A percentile compares a stretch with the other conserved stretches of the same genome.
phyloP scores from a whole-genome alignment of 306 rosid genomes.

The Parietaria judaica region DNA sequence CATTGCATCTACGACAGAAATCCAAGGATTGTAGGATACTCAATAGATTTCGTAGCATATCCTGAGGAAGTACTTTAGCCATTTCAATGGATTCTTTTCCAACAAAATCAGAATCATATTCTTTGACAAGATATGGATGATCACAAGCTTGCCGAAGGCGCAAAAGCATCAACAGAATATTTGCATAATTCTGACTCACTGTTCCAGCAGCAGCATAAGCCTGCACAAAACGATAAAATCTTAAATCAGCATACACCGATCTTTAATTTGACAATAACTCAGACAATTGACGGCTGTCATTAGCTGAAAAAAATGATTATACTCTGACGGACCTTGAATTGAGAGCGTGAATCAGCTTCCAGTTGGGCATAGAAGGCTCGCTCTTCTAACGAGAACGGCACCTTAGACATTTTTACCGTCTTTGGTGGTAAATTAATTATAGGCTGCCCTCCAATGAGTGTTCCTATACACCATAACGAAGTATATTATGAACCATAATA shows the following conservation, averaged over 20 bases:
- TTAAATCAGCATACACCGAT: too few relatives aligned
- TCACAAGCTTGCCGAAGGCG: slow-evolving; percentile 99
- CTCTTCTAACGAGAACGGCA: slow-evolving; percentile 77
- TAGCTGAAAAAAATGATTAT: slow-evolving; percentile 10
- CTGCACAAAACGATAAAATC: slow-evolving; percentile 34
- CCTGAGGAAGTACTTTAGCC: slow-evolving; percentile 72
- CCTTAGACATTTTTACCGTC: slow-evolving; percentile 54
- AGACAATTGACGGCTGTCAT: too few relatives aligned
- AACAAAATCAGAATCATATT: slow-evolving; percentile 47
- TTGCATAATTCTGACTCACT: slow-evolving; percentile 93
- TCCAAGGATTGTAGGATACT: slow-evolving; percentile 59
- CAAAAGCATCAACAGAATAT: slow-evolving; percentile 88
- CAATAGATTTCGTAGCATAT: slow-evolving; percentile 51
- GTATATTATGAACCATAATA: slow-evolving; percentile 16
- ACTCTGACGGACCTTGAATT: slow-evolving; percentile 61
- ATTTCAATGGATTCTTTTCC: slow-evolving; percentile 64
- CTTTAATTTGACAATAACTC: too few relatives aligned
- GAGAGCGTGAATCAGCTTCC: slow-evolving; percentile 86
- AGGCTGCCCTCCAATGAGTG: slow-evolving; percentile 84
- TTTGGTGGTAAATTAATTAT: slow-evolving; percentile 83
- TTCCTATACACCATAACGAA: slow-evolving; percentile 44
- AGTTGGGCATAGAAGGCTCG: slow-evolving; percentile 85
- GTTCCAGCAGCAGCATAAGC: slow-evolving; percentile 99
- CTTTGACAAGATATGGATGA: slow-evolving; percentile 87
- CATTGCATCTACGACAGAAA: slow-evolving; percentile 63